phyloP scores from a whole-genome alignment of 2,329 filamentous ascomycete species.

The Penicillium sp. region DNA sequence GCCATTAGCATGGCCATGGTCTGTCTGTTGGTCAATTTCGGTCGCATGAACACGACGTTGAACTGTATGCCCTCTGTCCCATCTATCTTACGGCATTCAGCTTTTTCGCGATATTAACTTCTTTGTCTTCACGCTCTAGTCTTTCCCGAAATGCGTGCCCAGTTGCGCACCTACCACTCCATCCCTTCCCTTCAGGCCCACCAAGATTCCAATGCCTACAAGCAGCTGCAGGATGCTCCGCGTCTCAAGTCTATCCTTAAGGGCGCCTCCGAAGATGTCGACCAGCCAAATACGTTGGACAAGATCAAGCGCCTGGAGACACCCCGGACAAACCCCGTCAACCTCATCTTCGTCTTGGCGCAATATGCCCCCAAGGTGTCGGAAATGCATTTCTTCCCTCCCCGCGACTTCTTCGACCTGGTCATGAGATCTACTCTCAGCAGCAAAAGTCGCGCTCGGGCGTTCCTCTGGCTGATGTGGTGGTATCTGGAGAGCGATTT shows the following conservation, averaged over 20 bases:
- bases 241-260: slow-evolving; percentile 96
- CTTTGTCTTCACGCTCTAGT: slow-evolving; percentile 51
- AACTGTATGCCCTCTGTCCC: slow-evolving; percentile 65
- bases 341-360: slow-evolving; percentile 91
- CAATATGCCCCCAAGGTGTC: slow-evolving; percentile 87
- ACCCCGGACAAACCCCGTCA: slow-evolving; percentile 92
- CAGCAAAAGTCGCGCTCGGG: slow-evolving; percentile 75
- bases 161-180: slow-evolving; percentile 94
- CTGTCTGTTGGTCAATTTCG: slow-evolving; percentile 92
- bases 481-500: slow-evolving; percentile 98
- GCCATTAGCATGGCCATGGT: slow-evolving; percentile 99
- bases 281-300: slow-evolving; percentile 77
- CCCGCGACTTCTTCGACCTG: slow-evolving; percentile 89
- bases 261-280: slow-evolving; percentile 84
- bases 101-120: slow-evolving; percentile 4
- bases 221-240: slow-evolving; percentile 94
- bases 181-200: slow-evolving; percentile 94
- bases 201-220: slow-evolving; percentile 93
- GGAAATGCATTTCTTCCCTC: slow-evolving; percentile 80
- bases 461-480: slow-evolving; percentile 98
- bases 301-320: slow-evolving; percentile 66
- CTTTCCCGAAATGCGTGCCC: slow-evolving; percentile 98
- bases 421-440: slow-evolving; percentile 84
- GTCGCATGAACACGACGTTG: slow-evolving; percentile 96
- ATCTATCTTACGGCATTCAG: neutral